Evolutionary conservation across 75 land plant species (phyloP).

Genomic region (Gnetum montanum): DNA sequence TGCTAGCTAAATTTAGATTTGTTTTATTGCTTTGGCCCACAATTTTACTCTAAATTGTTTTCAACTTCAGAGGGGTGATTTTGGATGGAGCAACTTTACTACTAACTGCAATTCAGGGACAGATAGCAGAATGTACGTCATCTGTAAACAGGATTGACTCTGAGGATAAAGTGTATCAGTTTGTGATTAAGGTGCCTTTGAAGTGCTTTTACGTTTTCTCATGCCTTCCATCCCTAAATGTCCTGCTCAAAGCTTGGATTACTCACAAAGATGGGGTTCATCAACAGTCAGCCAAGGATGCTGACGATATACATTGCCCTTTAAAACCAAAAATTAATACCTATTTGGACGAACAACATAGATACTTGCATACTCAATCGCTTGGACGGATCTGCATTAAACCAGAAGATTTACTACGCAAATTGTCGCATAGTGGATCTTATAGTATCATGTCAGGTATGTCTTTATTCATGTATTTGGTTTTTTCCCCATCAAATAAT

Average conservation of each 20-base stretch:
- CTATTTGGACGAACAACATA: too few relatives aligned
- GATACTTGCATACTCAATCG: too few relatives aligned
- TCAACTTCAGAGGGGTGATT: slow-evolving; percentile 3
- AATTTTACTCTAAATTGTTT: too few relatives aligned
- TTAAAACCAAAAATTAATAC: too few relatives aligned
- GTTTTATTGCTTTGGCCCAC: too few relatives aligned
- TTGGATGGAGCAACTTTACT: slow-evolving; percentile 1
- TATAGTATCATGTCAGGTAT: too few relatives aligned
- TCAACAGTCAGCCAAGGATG: background rate
- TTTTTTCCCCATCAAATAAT: too few relatives aligned
- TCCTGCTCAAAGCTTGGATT: slow-evolving; percentile 5
- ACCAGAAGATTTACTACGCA: too few relatives aligned
- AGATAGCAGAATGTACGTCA: slow-evolving; percentile 6
- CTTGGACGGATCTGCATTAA: too few relatives aligned
- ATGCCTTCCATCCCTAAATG: slow-evolving; percentile 5
- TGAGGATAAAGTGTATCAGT: slow-evolving; percentile 1
- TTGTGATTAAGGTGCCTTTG: slow-evolving; percentile 2
- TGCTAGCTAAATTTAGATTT: too few relatives aligned
- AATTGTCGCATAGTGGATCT: too few relatives aligned
- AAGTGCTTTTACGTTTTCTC: background rate
- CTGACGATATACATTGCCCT: background rate
- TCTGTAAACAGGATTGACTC: background rate
- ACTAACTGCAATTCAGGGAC: slow-evolving; percentile 3
- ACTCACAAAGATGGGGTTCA: background rate
- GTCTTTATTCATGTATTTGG: too few relatives aligned